These are phyloP conservation scores for Clarireedia paspali DNA, from an alignment of 2,329 filamentous ascomycete genomes.

Conservation along the genomic window DNA sequence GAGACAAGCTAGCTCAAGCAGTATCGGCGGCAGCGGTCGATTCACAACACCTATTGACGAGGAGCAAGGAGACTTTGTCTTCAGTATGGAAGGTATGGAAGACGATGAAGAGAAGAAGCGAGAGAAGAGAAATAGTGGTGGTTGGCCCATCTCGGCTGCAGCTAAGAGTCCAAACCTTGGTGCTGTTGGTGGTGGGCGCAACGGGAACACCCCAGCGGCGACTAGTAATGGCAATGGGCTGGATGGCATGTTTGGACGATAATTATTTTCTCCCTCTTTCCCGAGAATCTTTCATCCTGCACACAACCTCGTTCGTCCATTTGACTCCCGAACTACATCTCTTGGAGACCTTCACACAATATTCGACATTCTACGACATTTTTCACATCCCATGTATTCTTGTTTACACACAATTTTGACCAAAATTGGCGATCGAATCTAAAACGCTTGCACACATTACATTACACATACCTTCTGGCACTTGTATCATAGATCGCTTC, in stretches of 20 bases:
- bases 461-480: slow-evolving; percentile 6
- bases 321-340: neutral
- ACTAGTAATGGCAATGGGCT: slow-evolving; percentile 6
- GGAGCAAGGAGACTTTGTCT: slow-evolving; percentile 56
- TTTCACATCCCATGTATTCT: slow-evolving; percentile 2
- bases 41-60: slow-evolving; percentile 60
- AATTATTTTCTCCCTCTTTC: neutral
- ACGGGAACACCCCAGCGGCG: slow-evolving; percentile 8
- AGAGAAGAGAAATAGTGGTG: slow-evolving; percentile 27
- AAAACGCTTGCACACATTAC: slow-evolving; percentile 1
- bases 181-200: slow-evolving; percentile 15
- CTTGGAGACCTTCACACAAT: neutral
- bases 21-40: slow-evolving; percentile 41
- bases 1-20: slow-evolving; percentile 52
- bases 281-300: neutral
- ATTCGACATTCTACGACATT: neutral
- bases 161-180: slow-evolving; percentile 20
- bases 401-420: neutral
- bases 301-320: neutral
- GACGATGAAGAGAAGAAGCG: slow-evolving; percentile 44
- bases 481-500: slow-evolving; percentile 9
- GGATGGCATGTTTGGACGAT: slow-evolving; percentile 17
- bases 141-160: slow-evolving; percentile 23
- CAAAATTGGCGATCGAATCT: neutral
- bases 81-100: slow-evolving; percentile 62